Conservation (phyloP, 2,329 filamentous ascomycete genomes). For the Neonectria ditissima region DNA sequence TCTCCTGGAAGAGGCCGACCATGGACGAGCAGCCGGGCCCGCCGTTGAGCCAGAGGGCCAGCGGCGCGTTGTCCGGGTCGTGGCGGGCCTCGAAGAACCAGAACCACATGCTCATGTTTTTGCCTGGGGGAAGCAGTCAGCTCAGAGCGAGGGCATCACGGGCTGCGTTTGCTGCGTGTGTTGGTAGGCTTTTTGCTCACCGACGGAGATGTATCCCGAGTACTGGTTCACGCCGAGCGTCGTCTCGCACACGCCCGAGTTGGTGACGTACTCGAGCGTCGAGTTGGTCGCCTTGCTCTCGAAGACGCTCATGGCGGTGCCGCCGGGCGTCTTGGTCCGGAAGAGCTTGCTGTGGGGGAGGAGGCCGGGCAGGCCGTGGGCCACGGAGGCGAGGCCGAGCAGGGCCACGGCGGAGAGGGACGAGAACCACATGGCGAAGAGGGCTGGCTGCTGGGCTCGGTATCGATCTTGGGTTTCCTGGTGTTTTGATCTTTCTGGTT, state of each 20-base stretch:
- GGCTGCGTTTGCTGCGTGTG: no score
- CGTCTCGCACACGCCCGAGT: conserved; percentile 65
- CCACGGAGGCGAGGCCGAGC: conserved; percentile 32
- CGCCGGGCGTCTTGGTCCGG: conserved; percentile 23
- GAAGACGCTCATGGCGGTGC: conserved; percentile 30
- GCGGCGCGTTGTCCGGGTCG: conserved; percentile 51
- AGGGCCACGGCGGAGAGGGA: conserved; percentile 29
- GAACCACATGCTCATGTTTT: conserved; percentile 52
- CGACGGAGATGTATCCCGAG: conserved; percentile 72
- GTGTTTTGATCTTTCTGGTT: background rate
- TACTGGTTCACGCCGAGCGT: conserved; percentile 72
- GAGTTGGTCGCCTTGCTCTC: conserved; percentile 35
- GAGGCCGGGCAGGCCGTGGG: conserved; percentile 34
- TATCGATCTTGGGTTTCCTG: background rate
- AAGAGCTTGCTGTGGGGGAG: conserved; percentile 36
- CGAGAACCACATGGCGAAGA: conserved; percentile 36
- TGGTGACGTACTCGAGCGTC: conserved; percentile 41
- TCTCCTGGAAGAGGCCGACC: conserved; percentile 67
- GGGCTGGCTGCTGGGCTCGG: background rate
- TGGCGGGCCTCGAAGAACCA: conserved; percentile 63
- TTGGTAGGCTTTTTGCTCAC: conserved; percentile 47
- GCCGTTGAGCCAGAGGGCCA: conserved; percentile 68
- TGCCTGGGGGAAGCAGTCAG: conserved; percentile 23
- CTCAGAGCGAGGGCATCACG: background rate
- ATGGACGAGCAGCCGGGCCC: conserved; percentile 51